A percentile compares a stretch with the other conserved stretches of the same genome.
Conservation (phyloP, 148 eudicot species). For the Tetragonia tetragonoides region DNA sequence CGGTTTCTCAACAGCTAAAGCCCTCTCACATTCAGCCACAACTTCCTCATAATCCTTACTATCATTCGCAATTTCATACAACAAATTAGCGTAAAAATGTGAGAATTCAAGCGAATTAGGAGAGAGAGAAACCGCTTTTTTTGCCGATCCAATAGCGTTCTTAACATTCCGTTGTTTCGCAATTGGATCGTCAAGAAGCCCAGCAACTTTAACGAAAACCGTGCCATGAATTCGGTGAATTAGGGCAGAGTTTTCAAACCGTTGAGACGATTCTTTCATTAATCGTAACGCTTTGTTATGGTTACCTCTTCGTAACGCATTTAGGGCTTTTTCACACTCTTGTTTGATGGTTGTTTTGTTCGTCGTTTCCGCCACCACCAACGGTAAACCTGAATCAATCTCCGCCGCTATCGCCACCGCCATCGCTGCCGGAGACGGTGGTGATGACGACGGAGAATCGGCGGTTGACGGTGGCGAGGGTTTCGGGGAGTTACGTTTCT, state of each 20-base stretch:
- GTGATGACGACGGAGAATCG: not conserved
- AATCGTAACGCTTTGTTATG: conserved; percentile 68
- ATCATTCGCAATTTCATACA: conserved; percentile 64
- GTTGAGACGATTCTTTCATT: conserved; percentile 60
- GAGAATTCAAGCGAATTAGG: conserved; percentile 71
- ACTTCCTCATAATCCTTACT: conserved; percentile 76
- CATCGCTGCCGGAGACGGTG: not conserved
- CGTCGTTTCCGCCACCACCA: not conserved
- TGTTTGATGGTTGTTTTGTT: conserved; percentile 36
- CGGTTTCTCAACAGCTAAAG: conserved; percentile 65
- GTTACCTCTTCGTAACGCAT: conserved; percentile 62
- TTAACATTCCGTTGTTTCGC: conserved; percentile 52
- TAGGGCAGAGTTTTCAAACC: conserved; percentile 45
- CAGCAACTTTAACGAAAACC: conserved; percentile 58
- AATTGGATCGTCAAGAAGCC: conserved; percentile 56
- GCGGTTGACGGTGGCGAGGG: conserved; percentile 23
- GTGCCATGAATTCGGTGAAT: conserved; percentile 67
- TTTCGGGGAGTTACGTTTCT: conserved; percentile 51
- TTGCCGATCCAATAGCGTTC: conserved; percentile 71
- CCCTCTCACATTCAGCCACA: conserved; percentile 79
- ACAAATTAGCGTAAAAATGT: conserved; percentile 71
- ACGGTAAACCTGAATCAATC: no score
- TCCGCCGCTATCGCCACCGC: no score
- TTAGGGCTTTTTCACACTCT: conserved; percentile 75
- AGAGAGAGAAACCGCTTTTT: conserved; percentile 47